Evolutionary conservation across 768 basidiomycete genomes (phyloP).

Genomic region (Agrocybe pediades): DNA sequence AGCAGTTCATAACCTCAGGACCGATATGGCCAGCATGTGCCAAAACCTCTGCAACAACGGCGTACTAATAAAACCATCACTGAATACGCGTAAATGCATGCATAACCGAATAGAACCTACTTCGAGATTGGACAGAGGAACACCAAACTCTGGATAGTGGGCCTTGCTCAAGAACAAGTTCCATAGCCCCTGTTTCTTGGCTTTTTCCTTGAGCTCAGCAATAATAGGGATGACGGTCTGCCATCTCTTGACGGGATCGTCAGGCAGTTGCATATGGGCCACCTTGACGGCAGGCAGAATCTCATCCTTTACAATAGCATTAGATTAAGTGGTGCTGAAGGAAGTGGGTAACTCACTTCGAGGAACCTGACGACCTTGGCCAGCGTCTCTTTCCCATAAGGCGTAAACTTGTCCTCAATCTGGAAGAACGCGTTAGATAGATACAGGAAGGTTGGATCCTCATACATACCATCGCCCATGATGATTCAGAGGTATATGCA

Average conservation of each 20-base stretch:
- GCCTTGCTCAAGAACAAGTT: conserved; percentile 95
- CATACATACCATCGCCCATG: conserved; percentile 79
- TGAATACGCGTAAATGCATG: neutral
- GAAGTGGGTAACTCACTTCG: conserved; percentile 50
- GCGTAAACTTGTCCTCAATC: conserved; percentile 93
- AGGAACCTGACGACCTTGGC: conserved; percentile 84
- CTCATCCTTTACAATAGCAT: conserved; percentile 64
- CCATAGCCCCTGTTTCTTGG: conserved; percentile 90
- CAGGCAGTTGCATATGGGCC: conserved; percentile 81
- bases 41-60: conserved; percentile 95
- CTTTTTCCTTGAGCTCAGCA: conserved; percentile 84
- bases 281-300: conserved; percentile 78
- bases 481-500: conserved; percentile 78
- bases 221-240: conserved; percentile 79
- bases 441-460: neutral
- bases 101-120: conserved; percentile 35
- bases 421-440: conserved; percentile 24
- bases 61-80: conserved; percentile 63
- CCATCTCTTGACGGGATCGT: conserved; percentile 78
- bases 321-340: neutral
- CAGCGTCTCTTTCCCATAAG: conserved; percentile 84
- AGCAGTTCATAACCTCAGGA: conserved; percentile 89
- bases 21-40: conserved; percentile 83
- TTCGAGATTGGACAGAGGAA: conserved; percentile 92
- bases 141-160: conserved; percentile 89